Conservation (phyloP, 2,329 filamentous ascomycete genomes). For the Epichloe gansuensis region DNA sequence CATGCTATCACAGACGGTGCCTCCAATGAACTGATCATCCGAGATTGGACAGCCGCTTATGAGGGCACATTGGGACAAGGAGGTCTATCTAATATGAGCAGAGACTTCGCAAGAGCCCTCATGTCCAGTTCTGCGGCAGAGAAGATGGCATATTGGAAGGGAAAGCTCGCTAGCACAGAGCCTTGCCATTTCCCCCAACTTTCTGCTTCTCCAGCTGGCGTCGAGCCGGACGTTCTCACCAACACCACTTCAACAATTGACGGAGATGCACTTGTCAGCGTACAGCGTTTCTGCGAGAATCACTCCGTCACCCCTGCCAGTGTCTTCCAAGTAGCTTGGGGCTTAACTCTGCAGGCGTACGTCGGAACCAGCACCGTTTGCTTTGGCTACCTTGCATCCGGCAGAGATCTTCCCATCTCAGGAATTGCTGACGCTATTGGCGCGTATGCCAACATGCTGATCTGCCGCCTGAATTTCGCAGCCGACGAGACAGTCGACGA, state of each 20-base stretch:
- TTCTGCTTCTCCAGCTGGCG: no score
- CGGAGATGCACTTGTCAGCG: no score
- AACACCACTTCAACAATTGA: background rate
- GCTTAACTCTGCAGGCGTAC: slow-evolving; percentile 6
- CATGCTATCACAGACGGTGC: slow-evolving; percentile 7
- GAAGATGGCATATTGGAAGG: slow-evolving; percentile 5
- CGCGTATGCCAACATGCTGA: slow-evolving; percentile 6
- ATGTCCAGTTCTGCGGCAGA: background rate
- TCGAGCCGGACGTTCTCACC: no score
- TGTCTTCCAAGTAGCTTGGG: slow-evolving; percentile 6
- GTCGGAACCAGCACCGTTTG: slow-evolving; percentile 5
- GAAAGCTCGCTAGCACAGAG: slow-evolving; percentile 2
- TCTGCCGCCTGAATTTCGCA: slow-evolving; percentile 13
- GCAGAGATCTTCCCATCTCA: slow-evolving; percentile 4
- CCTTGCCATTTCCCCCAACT: slow-evolving; percentile 5
- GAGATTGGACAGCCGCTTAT: slow-evolving; percentile 4
- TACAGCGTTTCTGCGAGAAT: background rate
- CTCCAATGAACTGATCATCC: slow-evolving; percentile 1
- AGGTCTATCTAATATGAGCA: no score
- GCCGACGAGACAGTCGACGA: background rate
- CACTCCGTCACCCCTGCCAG: slow-evolving; percentile 5
- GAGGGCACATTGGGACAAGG: no score
- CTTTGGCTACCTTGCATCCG: slow-evolving; percentile 7
- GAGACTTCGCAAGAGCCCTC: background rate
- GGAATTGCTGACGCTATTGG: slow-evolving; percentile 4